Conservation (phyloP, 108 stramenopile species). For the Schizochytrium sp. region DNA sequence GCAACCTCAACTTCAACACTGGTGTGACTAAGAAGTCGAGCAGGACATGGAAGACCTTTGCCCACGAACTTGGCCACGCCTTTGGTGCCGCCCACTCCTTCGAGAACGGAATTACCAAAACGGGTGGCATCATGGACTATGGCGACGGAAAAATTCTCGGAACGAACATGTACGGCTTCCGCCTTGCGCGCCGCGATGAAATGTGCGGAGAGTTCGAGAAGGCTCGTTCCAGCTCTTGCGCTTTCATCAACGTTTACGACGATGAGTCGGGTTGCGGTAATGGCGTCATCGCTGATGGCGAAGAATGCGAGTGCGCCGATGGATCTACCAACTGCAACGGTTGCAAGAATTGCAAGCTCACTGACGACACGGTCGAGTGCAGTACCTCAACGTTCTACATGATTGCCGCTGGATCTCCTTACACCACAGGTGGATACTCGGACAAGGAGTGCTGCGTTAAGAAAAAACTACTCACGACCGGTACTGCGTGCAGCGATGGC, state of each 20-base stretch:
- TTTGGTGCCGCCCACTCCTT: neutral
- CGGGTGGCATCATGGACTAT: conserved; percentile 10
- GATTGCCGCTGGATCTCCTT: neutral
- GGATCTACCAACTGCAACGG: neutral
- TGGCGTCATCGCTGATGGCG: neutral
- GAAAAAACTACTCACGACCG: neutral
- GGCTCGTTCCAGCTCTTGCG: neutral
- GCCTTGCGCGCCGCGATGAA: neutral
- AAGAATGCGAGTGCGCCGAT: conserved; percentile 3
- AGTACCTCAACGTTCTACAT: neutral
- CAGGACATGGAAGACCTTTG: neutral
- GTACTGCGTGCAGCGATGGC: neutral
- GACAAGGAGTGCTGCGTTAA: neutral
- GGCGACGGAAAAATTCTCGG: neutral
- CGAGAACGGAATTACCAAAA: neutral
- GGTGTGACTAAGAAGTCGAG: neutral
- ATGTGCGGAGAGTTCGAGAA: neutral
- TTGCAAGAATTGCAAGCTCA: neutral
- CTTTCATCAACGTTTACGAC: neutral
- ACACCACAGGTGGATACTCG: neutral
- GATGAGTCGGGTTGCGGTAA: neutral
- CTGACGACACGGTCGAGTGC: neutral
- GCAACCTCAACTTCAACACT: conserved; percentile 1
- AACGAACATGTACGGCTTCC: neutral
- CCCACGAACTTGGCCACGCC: neutral